A percentile compares a stretch with the other conserved stretches of the same genome.
phyloP scores from a whole-genome alignment of 345 rosid genomes.

The Eucalyptus regnans region DNA sequence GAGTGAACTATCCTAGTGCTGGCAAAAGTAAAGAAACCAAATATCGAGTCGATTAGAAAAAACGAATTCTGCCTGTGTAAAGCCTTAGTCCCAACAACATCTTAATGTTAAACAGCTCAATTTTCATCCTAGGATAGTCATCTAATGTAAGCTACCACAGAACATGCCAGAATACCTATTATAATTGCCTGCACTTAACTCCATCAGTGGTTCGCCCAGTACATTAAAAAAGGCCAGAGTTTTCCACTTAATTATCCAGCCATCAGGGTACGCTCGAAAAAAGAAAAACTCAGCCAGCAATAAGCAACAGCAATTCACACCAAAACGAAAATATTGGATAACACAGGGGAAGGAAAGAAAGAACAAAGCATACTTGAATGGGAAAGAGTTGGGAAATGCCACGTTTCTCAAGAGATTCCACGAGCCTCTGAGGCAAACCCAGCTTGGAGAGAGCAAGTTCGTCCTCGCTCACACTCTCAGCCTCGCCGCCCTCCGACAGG shows the following conservation, averaged over 20 bases:
- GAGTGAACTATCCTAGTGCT: background rate
- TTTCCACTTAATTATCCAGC: background rate
- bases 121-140: background rate
- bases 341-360: background rate
- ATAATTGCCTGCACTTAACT: background rate
- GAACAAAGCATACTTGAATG: constrained; percentile 44
- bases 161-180: background rate
- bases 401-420: constrained; percentile 57
- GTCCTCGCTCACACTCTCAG: constrained; percentile 5
- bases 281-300: background rate
- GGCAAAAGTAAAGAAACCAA: background rate
- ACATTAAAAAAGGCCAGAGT: background rate
- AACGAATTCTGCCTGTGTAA: background rate
- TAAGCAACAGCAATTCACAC: background rate
- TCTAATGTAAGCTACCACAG: background rate
- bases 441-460: constrained; percentile 66
- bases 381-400: constrained; percentile 95
- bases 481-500: background rate
- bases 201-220: background rate
- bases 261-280: background rate
- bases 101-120: background rate
- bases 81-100: background rate
- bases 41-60: background rate
- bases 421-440: constrained; percentile 70
- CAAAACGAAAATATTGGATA: background rate